These are phyloP conservation scores for Endoconidiophora laricicola DNA, from an alignment of 2,329 filamentous ascomycete genomes.

Conservation along the genomic window DNA sequence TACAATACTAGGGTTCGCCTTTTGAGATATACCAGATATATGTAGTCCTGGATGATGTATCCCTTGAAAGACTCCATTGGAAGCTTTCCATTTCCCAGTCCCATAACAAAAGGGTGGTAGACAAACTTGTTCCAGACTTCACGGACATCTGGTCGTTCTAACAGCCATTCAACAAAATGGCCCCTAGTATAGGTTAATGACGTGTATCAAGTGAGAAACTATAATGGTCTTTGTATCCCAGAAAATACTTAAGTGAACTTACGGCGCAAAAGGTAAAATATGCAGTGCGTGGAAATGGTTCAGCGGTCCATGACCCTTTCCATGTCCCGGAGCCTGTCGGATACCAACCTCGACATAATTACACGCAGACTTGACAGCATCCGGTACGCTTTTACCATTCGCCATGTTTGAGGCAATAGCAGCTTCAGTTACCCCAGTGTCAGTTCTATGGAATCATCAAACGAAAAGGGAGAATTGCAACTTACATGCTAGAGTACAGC, in stretches of 20 bases:
- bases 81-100: slow-evolving; percentile 58
- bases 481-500: slow-evolving; percentile 79
- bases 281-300: slow-evolving; percentile 65
- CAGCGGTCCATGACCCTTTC: slow-evolving; percentile 53
- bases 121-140: slow-evolving; percentile 59
- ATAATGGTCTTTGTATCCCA: background rate
- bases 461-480: slow-evolving; percentile 13
- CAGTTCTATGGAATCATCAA: background rate
- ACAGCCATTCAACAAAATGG: slow-evolving; percentile 67
- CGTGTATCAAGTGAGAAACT: slow-evolving; percentile 1
- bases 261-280: slow-evolving; percentile 51
- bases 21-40: slow-evolving; percentile 52
- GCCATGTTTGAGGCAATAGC: slow-evolving; percentile 61
- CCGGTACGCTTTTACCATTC: slow-evolving; percentile 35
- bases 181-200: slow-evolving; percentile 30
- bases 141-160: slow-evolving; percentile 59
- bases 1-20: background rate
- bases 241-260: slow-evolving; percentile 16
- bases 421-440: slow-evolving; percentile 25
- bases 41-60: slow-evolving; percentile 83
- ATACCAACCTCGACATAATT: slow-evolving; percentile 59
- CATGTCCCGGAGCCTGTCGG: slow-evolving; percentile 42
- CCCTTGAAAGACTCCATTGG: slow-evolving; percentile 65
- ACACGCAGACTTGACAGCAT: slow-evolving; percentile 50
- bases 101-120: slow-evolving; percentile 66